Evolutionary conservation across 2,329 filamentous ascomycete genomes (phyloP).

Genomic region (Aspergillus ustus): DNA sequence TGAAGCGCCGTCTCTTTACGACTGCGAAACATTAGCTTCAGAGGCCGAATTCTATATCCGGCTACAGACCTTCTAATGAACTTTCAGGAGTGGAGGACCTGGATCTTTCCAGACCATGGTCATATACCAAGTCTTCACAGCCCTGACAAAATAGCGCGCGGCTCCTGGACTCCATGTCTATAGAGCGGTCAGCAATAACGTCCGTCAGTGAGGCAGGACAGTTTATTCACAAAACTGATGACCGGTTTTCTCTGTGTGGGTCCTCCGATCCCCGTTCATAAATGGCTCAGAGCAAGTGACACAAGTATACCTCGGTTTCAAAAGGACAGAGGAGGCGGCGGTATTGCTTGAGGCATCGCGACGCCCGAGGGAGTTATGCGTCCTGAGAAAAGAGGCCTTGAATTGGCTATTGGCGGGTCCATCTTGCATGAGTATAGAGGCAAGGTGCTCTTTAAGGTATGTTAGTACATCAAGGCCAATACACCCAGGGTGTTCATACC

Average conservation of each 20-base stretch:
- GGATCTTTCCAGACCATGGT: constrained; percentile 44
- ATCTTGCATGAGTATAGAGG: constrained; percentile 37
- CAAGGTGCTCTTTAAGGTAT: constrained; percentile 43
- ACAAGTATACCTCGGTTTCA: constrained; percentile 48
- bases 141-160: constrained; percentile 45
- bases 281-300: constrained; percentile 42
- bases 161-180: constrained; percentile 48
- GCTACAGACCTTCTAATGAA: constrained; percentile 26
- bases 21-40: constrained; percentile 18
- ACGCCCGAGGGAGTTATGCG: constrained; percentile 35
- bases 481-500: constrained; percentile 35
- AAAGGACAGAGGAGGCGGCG: constrained; percentile 28
- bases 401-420: constrained; percentile 41
- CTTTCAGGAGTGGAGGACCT: constrained; percentile 30
- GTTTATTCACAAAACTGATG: constrained; percentile 46
- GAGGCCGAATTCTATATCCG: background rate
- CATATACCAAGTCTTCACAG: constrained; percentile 49
- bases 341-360: constrained; percentile 30
- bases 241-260: constrained; percentile 43
- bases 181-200: constrained; percentile 14
- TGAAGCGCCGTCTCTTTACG: constrained; percentile 42
- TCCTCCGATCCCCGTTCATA: constrained; percentile 35
- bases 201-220: no score
- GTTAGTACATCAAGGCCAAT: constrained; percentile 8
- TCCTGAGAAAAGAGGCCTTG: constrained; percentile 39